These are phyloP conservation scores for Luzula sylvatica DNA, from an alignment of 176 grass and related monocot species.

Conservation along the genomic window DNA sequence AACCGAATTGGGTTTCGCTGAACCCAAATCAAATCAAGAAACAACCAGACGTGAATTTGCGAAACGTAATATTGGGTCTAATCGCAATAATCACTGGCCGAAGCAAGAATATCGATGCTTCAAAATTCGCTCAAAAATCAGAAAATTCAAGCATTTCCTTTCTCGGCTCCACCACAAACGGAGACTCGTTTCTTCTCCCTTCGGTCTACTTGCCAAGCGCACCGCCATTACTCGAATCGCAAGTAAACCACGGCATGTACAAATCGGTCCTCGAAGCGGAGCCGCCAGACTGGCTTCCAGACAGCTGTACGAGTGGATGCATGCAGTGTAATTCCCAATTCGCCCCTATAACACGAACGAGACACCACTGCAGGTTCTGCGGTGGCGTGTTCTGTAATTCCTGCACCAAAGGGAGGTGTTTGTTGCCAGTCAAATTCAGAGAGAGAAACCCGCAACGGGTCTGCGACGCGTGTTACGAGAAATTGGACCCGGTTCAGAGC, in stretches of 20 bases:
- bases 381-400: constrained; percentile 63
- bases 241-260: constrained; percentile 13
- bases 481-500: constrained; percentile 71
- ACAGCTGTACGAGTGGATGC: constrained; percentile 54
- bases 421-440: constrained; percentile 65
- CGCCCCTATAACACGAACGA: constrained; percentile 46
- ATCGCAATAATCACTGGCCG: constrained; percentile 37
- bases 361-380: constrained; percentile 90
- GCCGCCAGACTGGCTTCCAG: constrained; percentile 71
- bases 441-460: constrained; percentile 69
- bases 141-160: constrained; percentile 56
- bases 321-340: constrained; percentile 80
- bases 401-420: constrained; percentile 57
- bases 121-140: constrained; percentile 4
- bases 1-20: constrained; percentile 8
- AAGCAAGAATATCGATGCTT: constrained; percentile 20
- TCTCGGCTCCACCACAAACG: constrained; percentile 40
- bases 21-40: background rate
- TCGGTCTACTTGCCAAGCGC: constrained; percentile 75
- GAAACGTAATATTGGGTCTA: constrained; percentile 41
- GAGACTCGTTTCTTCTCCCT: constrained; percentile 49
- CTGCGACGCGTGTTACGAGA: constrained; percentile 76
- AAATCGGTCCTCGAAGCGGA: constrained; percentile 54
- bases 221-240: constrained; percentile 27
- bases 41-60: constrained; percentile 46